Percentiles rank a stretch among this genome's conserved stretches.
Conservation (phyloP, 2,329 filamentous ascomycete genomes). For the Zasmidium citrigriseum region DNA sequence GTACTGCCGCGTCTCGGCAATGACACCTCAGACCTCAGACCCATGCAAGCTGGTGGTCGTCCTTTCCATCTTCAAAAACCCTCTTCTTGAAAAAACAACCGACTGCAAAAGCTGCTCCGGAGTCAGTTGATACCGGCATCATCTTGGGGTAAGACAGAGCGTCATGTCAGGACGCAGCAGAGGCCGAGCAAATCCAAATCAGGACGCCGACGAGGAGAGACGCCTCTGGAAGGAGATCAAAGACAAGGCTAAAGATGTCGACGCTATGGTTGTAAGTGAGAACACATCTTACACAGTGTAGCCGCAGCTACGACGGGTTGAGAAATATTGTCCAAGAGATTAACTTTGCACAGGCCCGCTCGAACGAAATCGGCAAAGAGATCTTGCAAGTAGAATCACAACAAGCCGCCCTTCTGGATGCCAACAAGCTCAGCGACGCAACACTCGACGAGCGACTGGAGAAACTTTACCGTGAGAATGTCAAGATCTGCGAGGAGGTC, state of each 20-base stretch:
- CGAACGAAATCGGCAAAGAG: slow-evolving; percentile 37
- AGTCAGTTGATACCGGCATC: too few relatives aligned
- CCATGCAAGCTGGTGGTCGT: too few relatives aligned
- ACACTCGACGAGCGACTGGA: slow-evolving; percentile 50
- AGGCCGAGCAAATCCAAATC: slow-evolving; percentile 46
- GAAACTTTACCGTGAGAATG: slow-evolving; percentile 48
- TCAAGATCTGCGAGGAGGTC: slow-evolving; percentile 50
- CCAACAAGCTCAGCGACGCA: slow-evolving; percentile 31
- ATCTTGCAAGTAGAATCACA: slow-evolving; percentile 39
- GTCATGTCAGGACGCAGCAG: slow-evolving; percentile 50
- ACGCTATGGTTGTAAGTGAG: slow-evolving; percentile 50
- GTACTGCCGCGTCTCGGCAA: not conserved
- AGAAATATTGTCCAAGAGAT: too few relatives aligned
- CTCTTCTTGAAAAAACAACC: too few relatives aligned
- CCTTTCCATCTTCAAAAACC: too few relatives aligned
- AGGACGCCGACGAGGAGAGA: slow-evolving; percentile 53
- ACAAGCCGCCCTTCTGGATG: slow-evolving; percentile 35
- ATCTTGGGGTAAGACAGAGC: not conserved
- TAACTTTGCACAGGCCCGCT: slow-evolving; percentile 27
- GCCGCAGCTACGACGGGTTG: too few relatives aligned
- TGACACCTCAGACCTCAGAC: not conserved
- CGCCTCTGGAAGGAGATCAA: slow-evolving; percentile 52
- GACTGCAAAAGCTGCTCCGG: too few relatives aligned
- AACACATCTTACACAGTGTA: too few relatives aligned
- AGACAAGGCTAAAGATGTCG: slow-evolving; percentile 47